These are phyloP conservation scores for Solanum pennellii DNA, from an alignment of 257 asterid species.

Conservation along the genomic window DNA sequence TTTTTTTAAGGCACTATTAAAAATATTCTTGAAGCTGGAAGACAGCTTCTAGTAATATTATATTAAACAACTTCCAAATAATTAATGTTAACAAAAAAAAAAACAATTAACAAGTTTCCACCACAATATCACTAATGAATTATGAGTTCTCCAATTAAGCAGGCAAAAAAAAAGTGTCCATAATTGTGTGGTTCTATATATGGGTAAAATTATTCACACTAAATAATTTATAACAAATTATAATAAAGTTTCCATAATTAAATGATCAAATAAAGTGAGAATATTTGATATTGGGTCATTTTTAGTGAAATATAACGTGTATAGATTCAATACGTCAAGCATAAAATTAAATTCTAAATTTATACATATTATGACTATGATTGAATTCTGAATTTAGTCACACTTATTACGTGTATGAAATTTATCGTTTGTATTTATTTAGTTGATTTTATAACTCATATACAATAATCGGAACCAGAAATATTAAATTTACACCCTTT, in stretches of 20 bases:
- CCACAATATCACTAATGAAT: not conserved
- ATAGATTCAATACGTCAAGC: rapidly evolving
- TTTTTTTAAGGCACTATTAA: not conserved
- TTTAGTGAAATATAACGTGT: not conserved
- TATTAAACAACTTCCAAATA: not conserved
- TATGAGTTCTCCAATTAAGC: not conserved
- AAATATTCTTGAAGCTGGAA: not conserved
- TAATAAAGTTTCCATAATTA: not conserved
- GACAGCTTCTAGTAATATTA: not conserved
- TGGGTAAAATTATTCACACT: not conserved
- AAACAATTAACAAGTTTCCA: not conserved
- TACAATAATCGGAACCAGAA: not conserved
- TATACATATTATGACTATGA: not conserved
- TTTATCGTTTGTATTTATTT: not conserved
- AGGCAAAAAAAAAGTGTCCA: not conserved
- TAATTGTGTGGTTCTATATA: not conserved
- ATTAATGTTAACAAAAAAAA: not conserved
- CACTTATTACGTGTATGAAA: not conserved
- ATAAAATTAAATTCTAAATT: not conserved
- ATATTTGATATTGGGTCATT: not conserved
- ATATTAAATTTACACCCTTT: not conserved
- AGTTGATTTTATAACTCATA: not conserved
- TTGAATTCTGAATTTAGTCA: not conserved
- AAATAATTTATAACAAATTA: not conserved
- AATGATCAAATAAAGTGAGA: not conserved